Conservation (phyloP, 176 grass and related monocot genomes). For the Zoysia japonica region DNA sequence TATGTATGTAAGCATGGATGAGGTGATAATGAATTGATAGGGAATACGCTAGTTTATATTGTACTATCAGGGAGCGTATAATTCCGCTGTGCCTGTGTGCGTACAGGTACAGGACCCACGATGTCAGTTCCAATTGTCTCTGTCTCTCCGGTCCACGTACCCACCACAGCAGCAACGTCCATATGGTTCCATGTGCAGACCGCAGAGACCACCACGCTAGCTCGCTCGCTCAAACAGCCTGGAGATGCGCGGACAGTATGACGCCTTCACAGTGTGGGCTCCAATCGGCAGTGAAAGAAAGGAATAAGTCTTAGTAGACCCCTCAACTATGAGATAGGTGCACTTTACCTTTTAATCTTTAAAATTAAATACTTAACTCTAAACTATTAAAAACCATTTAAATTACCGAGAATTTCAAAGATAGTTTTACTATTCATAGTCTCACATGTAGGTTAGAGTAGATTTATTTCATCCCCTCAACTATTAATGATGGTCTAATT, state of each 20-base stretch:
- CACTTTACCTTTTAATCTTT: too few relatives aligned
- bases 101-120: background rate
- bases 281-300: background rate
- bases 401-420: too few relatives aligned
- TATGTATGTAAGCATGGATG: background rate
- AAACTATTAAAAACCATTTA: too few relatives aligned
- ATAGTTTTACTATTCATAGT: too few relatives aligned
- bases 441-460: too few relatives aligned
- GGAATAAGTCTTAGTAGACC: too few relatives aligned
- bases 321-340: too few relatives aligned
- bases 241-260: background rate
- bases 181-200: conserved; percentile 15
- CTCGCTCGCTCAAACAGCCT: background rate
- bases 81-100: background rate
- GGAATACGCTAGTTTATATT: background rate
- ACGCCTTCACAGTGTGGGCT: background rate
- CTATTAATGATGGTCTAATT: too few relatives aligned
- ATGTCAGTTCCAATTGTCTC: conserved; percentile 7
- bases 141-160: conserved; percentile 17
- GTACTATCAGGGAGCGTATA: background rate
- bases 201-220: background rate
- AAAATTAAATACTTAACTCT: too few relatives aligned
- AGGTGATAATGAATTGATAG: background rate
- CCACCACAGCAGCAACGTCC: background rate
- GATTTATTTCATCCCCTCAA: too few relatives aligned